A percentile compares a stretch with the other conserved stretches of the same genome.
Conservation (phyloP, 2,329 filamentous ascomycete genomes). For the Verticillium longisporum region DNA sequence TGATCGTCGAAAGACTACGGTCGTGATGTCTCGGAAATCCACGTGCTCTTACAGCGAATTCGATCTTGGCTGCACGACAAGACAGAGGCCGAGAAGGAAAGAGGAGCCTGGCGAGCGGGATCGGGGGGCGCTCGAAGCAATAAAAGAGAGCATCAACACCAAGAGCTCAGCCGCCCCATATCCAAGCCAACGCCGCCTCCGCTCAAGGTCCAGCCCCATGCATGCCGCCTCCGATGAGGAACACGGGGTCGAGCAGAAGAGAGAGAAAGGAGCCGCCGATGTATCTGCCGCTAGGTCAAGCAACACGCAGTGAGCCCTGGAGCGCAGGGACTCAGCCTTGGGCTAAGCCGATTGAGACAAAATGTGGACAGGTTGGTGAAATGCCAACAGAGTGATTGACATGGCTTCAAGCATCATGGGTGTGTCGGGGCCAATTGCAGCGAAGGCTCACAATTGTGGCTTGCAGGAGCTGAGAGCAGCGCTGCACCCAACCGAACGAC, state of each 20-base stretch:
- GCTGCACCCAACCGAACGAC: background rate
- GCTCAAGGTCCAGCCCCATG: background rate
- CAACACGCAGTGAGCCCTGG: background rate
- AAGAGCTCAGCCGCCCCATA: background rate
- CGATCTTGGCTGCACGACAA: background rate
- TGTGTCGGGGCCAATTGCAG: background rate
- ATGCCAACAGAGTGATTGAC: background rate
- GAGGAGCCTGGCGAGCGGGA: background rate
- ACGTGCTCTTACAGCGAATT: background rate
- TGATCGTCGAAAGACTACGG: conserved; percentile 6
- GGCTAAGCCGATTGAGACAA: background rate
- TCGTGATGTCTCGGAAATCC: background rate
- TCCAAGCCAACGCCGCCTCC: background rate
- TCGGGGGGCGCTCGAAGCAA: background rate
- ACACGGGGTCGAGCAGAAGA: background rate
- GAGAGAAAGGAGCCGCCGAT: background rate
- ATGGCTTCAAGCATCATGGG: background rate
- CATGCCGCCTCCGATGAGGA: background rate
- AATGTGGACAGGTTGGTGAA: background rate
- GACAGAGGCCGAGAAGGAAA: background rate
- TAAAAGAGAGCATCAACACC: background rate
- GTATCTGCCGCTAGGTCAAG: background rate
- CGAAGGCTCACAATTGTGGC: conserved; percentile 13
- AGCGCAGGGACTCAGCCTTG: background rate
- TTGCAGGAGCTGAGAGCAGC: conserved; percentile 27